Conservation (phyloP, 768 basidiomycete species). For the Hortiboletus flavorubellus region DNA sequence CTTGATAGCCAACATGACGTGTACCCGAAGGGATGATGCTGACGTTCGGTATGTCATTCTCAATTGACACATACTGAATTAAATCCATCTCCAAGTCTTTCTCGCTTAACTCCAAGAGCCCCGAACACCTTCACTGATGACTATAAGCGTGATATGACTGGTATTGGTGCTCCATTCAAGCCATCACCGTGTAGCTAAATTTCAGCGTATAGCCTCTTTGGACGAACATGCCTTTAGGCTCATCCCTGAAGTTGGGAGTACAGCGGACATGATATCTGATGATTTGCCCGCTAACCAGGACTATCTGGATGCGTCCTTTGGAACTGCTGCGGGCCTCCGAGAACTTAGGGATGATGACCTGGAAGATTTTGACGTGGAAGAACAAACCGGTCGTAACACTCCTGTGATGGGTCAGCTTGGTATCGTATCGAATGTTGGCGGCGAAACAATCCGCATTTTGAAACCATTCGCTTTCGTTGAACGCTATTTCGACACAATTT, state of each 20-base stretch:
- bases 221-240: conserved; percentile 80
- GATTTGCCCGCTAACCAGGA: conserved; percentile 88
- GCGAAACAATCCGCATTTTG: conserved; percentile 84
- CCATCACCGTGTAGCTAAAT: background rate
- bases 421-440: conserved; percentile 61
- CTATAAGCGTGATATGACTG: conserved; percentile 25
- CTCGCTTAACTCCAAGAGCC: conserved; percentile 2
- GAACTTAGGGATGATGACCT: conserved; percentile 71
- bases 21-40: conserved; percentile 36
- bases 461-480: conserved; percentile 65
- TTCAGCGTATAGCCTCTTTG: conserved; percentile 51
- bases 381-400: conserved; percentile 13
- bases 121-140: conserved; percentile 5
- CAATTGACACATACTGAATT: background rate
- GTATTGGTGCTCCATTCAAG: conserved; percentile 12
- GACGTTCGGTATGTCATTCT: conserved; percentile 24
- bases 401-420: conserved; percentile 33
- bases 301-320: conserved; percentile 83
- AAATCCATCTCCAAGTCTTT: conserved; percentile 7
- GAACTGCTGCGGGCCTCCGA: conserved; percentile 70
- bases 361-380: conserved; percentile 54
- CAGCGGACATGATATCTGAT: conserved; percentile 87
- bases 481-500: conserved; percentile 66
- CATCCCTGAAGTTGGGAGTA: conserved; percentile 71
- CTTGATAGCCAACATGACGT: conserved; percentile 51